phyloP scores from a whole-genome alignment of 2,329 filamentous ascomycete species.

The Pochonia chlamydosporia region DNA sequence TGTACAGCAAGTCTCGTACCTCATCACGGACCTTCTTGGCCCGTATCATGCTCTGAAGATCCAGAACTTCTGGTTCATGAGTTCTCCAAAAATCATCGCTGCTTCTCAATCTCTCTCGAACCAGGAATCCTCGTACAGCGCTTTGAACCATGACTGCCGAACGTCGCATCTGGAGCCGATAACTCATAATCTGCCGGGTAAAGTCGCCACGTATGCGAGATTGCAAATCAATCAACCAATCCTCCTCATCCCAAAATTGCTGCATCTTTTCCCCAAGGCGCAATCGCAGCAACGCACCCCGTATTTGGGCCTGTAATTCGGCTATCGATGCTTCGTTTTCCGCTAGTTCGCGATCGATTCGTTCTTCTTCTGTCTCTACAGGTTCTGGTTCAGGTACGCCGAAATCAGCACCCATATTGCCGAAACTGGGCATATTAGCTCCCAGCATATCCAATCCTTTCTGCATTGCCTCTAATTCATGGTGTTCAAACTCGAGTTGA shows the following conservation, averaged over 20 bases:
- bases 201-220: constrained; percentile 83
- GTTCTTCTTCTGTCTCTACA: constrained; percentile 84
- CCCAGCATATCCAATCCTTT: constrained; percentile 95
- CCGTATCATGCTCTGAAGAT: constrained; percentile 75
- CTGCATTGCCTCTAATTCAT: constrained; percentile 94
- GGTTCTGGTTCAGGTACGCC: constrained; percentile 71
- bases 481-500: constrained; percentile 94
- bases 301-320: constrained; percentile 82
- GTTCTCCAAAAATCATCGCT: constrained; percentile 64
- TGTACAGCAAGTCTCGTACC: constrained; percentile 48
- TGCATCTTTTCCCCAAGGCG: constrained; percentile 80
- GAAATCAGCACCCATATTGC: constrained; percentile 94
- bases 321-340: constrained; percentile 68
- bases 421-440: constrained; percentile 94
- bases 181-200: constrained; percentile 74
- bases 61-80: constrained; percentile 65
- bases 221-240: constrained; percentile 74
- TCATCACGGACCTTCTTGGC: constrained; percentile 59
- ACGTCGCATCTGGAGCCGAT: constrained; percentile 73
- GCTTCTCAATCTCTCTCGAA: constrained; percentile 56
- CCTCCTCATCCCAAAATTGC: constrained; percentile 79
- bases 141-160: constrained; percentile 81
- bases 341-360: constrained; percentile 72
- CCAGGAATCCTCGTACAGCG: constrained; percentile 66
- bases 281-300: constrained; percentile 74